These are phyloP conservation scores for Paramecium octaurelia DNA, from an alignment of 73 alveolate genomes.

Conservation along the genomic window DNA sequence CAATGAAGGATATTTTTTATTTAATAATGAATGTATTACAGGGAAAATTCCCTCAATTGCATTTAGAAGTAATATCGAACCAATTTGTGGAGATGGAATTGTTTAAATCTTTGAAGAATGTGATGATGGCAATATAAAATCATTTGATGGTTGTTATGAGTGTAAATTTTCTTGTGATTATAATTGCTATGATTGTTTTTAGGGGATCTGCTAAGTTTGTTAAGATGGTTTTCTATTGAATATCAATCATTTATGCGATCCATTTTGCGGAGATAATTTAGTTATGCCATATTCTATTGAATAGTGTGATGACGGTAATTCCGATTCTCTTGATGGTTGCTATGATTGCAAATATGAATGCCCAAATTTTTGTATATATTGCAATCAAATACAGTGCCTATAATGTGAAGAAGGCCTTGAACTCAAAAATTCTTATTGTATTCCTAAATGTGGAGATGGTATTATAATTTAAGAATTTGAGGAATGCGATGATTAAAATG, in stretches of 20 bases:
- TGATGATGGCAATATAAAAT: no score
- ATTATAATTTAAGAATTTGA: neutral
- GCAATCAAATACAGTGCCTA: neutral
- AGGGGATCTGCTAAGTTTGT: neutral
- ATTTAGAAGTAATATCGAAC: no score
- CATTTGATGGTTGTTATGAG: no score
- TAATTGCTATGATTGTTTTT: neutral
- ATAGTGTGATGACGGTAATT: neutral
- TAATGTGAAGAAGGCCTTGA: neutral
- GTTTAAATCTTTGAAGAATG: no score
- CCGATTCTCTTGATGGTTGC: neutral
- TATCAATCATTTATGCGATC: neutral
- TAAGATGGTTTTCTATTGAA: neutral
- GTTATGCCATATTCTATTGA: neutral
- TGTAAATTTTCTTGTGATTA: no score
- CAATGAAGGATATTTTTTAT: no score
- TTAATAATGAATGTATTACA: no score
- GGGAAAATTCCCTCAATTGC: no score
- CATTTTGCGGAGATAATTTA: neutral
- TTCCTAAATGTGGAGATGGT: neutral
- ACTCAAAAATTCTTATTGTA: neutral
- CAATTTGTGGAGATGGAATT: no score
- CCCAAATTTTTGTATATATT: neutral
- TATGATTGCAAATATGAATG: neutral
- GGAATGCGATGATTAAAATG: neutral